A percentile compares a stretch with the other conserved stretches of the same genome.
Conservation (phyloP, 1,284 basidiomycete genomes). For the Hymenochaete sp. region DNA sequence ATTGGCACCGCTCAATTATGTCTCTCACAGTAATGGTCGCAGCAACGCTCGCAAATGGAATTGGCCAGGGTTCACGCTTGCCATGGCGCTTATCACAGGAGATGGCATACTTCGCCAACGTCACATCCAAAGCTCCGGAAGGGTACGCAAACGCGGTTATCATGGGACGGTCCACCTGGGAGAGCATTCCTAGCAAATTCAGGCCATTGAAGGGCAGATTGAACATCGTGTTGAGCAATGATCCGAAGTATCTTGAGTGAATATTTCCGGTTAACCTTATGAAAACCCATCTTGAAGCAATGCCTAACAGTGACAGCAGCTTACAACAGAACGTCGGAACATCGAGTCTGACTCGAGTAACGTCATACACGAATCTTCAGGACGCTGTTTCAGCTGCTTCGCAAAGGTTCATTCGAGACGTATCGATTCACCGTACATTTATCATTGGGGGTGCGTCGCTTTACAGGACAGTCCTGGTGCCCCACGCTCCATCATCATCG, state of each 20-base stretch:
- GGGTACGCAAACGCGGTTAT: constrained; percentile 69
- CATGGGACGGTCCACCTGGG: constrained; percentile 98
- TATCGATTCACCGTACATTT: constrained; percentile 49
- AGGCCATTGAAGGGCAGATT: constrained; percentile 71
- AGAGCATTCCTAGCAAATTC: constrained; percentile 88
- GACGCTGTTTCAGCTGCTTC: constrained; percentile 18
- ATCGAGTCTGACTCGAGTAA: constrained; percentile 6
- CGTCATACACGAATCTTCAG: constrained; percentile 17
- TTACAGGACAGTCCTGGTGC: constrained; percentile 61
- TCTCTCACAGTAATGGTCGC: constrained; percentile 85
- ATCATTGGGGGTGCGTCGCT: constrained; percentile 87
- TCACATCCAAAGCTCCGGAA: constrained; percentile 57
- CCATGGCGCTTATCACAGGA: constrained; percentile 90
- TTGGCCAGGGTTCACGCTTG: constrained; percentile 69
- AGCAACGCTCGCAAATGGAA: constrained; percentile 81
- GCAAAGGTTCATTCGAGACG: too few relatives aligned
- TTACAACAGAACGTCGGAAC: too few relatives aligned
- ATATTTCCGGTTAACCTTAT: constrained; percentile 23
- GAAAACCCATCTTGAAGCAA: too few relatives aligned
- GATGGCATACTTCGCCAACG: constrained; percentile 87
- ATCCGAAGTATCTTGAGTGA: constrained; percentile 56
- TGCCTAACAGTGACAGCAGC: too few relatives aligned
- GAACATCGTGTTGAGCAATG: constrained; percentile 79
- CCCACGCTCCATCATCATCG: constrained; percentile 28
- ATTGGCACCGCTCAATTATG: too few relatives aligned